Evolutionary conservation across 805 yeast species (phyloP).

Genomic region (Yarrowia divulgata): DNA sequence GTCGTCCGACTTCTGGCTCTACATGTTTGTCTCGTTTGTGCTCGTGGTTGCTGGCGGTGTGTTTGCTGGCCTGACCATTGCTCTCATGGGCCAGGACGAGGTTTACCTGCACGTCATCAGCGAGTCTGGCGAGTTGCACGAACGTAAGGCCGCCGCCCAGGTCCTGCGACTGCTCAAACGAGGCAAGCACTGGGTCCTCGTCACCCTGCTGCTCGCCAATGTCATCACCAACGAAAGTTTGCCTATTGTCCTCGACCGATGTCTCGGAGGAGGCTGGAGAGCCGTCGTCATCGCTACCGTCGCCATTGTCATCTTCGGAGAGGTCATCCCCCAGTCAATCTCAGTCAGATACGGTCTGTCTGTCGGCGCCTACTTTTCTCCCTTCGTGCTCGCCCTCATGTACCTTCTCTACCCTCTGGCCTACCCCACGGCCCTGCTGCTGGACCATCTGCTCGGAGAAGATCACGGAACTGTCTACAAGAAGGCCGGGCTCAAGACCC

Average conservation of each 20-base stretch:
- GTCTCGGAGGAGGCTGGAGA: constrained; percentile 96
- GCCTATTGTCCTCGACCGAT: constrained; percentile 91
- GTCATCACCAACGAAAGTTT: constrained; percentile 94
- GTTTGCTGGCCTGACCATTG: constrained; percentile 73
- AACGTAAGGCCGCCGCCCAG: constrained; percentile 70
- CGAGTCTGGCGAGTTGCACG: constrained; percentile 73
- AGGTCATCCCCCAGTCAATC: constrained; percentile 91
- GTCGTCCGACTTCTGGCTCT: constrained; percentile 47
- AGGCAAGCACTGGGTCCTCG: constrained; percentile 97
- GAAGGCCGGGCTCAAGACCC: constrained; percentile 89
- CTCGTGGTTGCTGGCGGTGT: constrained; percentile 53
- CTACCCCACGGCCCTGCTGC: constrained; percentile 81
- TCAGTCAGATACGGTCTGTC: constrained; percentile 93
- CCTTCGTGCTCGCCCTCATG: constrained; percentile 85
- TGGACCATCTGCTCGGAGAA: constrained; percentile 87
- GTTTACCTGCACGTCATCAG: constrained; percentile 90
- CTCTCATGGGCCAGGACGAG: constrained; percentile 98
- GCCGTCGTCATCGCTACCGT: constrained; percentile 95
- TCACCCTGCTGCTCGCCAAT: constrained; percentile 81
- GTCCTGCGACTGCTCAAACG: constrained; percentile 75
- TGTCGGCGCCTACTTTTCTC: constrained; percentile 88
- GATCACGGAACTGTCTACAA: constrained; percentile 96
- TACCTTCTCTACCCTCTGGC: constrained; percentile 91
- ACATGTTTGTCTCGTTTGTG: constrained; percentile 48
- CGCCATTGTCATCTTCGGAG: constrained; percentile 92